phyloP scores from a whole-genome alignment of 2,329 filamentous ascomycete species.

The Tympanopsis confertula region DNA sequence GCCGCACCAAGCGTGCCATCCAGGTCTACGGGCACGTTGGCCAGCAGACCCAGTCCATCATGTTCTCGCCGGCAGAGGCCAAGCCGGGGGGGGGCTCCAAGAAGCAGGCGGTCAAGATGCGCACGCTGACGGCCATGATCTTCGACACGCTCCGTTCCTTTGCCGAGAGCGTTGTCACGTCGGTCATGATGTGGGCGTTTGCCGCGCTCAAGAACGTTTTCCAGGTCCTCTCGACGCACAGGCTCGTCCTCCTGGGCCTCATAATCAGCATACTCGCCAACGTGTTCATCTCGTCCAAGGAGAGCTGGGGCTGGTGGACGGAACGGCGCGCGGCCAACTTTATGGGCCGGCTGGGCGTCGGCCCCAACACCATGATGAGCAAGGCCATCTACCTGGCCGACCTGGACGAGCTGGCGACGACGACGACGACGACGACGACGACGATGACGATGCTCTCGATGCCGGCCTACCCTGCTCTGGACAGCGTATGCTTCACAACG shows the following conservation, averaged over 20 bases:
- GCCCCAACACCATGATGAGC: conserved; percentile 70
- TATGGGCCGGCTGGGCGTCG: conserved; percentile 71
- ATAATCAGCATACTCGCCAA: conserved; percentile 62
- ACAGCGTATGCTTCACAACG: conserved; percentile 37
- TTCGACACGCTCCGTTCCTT: conserved; percentile 64
- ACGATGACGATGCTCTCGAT: conserved; percentile 16
- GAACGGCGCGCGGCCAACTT: conserved; percentile 72
- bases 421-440: conserved; percentile 10
- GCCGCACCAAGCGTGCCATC: conserved; percentile 65
- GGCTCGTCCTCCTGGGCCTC: conserved; percentile 60
- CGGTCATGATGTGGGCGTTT: conserved; percentile 67
- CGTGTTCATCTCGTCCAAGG: conserved; percentile 61
- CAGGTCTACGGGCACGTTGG: conserved; percentile 71
- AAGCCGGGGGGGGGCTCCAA: conserved; percentile 24
- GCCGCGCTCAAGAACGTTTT: conserved; percentile 53
- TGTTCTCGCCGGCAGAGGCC: conserved; percentile 38
- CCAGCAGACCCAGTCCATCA: conserved; percentile 49
- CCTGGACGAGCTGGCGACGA: conserved; percentile 50
- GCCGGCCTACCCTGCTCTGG: conserved; percentile 11
- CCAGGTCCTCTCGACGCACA: conserved; percentile 60
- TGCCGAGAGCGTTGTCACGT: conserved; percentile 62
- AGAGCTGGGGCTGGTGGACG: conserved; percentile 70
- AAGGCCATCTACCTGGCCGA: conserved; percentile 76
- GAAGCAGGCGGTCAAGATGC: conserved; percentile 42
- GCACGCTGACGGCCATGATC: conserved; percentile 57